phyloP scores from a whole-genome alignment of 768 basidiomycete genomes.

The Gloeopeniophorella convolvens region DNA sequence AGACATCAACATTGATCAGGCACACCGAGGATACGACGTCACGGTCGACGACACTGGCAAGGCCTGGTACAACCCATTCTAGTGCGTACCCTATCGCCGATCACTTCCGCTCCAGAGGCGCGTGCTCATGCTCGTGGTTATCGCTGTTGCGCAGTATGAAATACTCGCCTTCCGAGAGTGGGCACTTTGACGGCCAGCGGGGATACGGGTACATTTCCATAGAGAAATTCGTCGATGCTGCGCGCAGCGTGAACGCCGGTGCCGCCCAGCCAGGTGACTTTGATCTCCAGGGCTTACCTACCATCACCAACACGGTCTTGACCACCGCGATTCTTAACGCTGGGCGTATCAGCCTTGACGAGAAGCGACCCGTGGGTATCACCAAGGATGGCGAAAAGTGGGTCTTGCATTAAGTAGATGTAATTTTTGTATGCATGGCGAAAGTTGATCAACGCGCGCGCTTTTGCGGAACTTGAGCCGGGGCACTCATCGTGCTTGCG shows the following conservation, averaged over 20 bases:
- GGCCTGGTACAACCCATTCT: slow-evolving; percentile 85
- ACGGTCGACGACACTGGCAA: slow-evolving; percentile 83
- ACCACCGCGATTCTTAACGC: slow-evolving; percentile 88
- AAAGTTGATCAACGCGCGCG: no score
- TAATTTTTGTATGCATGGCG: slow-evolving; percentile 17
- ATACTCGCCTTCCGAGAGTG: slow-evolving; percentile 86
- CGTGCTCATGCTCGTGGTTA: background rate
- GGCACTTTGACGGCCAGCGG: slow-evolving; percentile 90
- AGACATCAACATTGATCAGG: slow-evolving; percentile 88
- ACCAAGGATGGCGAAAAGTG: slow-evolving; percentile 57
- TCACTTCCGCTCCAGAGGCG: background rate
- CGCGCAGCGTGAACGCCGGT: slow-evolving; percentile 70
- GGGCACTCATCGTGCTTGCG: no score
- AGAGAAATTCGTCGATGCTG: slow-evolving; percentile 87
- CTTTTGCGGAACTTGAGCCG: no score
- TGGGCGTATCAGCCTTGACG: slow-evolving; percentile 83
- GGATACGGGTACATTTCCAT: slow-evolving; percentile 91
- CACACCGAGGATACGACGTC: slow-evolving; percentile 88
- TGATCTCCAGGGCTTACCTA: slow-evolving; percentile 77
- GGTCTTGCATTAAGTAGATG: slow-evolving; percentile 52
- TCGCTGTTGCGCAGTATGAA: slow-evolving; percentile 61
- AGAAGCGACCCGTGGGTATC: slow-evolving; percentile 79
- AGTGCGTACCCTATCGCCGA: slow-evolving; percentile 44
- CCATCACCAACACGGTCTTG: slow-evolving; percentile 81
- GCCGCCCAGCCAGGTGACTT: slow-evolving; percentile 60